Percentiles rank a stretch among this genome's conserved stretches.
These are phyloP conservation scores for Pouteria glomerata DNA, from an alignment of 148 eudicot species.

Conservation along the genomic window DNA sequence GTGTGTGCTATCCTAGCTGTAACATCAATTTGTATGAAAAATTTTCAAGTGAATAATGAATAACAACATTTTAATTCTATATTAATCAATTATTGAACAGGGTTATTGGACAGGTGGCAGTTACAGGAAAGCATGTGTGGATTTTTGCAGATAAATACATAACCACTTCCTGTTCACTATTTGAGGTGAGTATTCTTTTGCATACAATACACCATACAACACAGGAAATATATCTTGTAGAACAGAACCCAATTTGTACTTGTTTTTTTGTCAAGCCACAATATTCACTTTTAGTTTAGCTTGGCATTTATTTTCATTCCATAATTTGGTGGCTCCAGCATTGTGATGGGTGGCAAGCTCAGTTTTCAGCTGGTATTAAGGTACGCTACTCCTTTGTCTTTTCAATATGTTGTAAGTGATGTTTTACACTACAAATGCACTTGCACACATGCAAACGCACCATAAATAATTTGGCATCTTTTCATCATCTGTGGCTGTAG, in stretches of 20 bases:
- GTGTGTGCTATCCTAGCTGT: not conserved
- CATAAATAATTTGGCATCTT: too few relatives aligned
- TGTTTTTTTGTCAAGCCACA: not conserved
- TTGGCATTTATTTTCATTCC: conserved; percentile 14
- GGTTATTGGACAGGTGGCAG: conserved; percentile 77
- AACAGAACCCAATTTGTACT: not conserved
- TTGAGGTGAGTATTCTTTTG: conserved; percentile 49
- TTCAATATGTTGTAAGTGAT: not conserved
- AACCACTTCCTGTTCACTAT: conserved; percentile 29
- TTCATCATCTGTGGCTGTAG: too few relatives aligned
- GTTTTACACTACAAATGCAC: not conserved
- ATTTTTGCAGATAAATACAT: conserved; percentile 43
- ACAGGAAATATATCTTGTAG: not conserved
- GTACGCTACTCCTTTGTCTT: conserved; percentile 30
- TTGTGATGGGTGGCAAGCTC: conserved; percentile 67
- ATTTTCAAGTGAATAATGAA: not conserved
- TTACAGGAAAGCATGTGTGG: conserved; percentile 85
- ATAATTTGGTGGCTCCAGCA: conserved; percentile 37
- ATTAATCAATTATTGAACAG: conserved; percentile 30
- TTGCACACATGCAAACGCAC: not conserved
- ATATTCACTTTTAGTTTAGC: not conserved
- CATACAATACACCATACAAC: not conserved
- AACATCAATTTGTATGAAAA: not conserved
- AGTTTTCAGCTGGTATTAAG: conserved; percentile 83
- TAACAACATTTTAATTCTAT: not conserved